These are phyloP conservation scores for Babjeviella inositovora DNA, from an alignment of 805 yeast species.

Conservation along the genomic window DNA sequence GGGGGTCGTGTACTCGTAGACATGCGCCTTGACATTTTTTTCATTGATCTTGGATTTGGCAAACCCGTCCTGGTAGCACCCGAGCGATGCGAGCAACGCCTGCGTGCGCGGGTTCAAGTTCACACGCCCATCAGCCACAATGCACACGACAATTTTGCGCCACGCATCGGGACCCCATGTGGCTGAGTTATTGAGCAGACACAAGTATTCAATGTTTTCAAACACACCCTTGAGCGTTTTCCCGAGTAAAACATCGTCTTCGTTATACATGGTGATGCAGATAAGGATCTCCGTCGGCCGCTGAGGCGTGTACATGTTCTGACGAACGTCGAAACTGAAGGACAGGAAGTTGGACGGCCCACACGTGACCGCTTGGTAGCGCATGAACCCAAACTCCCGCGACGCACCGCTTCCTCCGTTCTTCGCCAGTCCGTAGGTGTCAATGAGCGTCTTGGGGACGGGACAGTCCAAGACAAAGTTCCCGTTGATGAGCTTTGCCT, in stretches of 20 bases:
- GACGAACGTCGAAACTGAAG: conserved; percentile 68
- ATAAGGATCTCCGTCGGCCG: conserved; percentile 76
- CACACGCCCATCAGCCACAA: conserved; percentile 85
- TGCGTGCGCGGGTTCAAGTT: conserved; percentile 68
- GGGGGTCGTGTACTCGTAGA: conserved; percentile 87
- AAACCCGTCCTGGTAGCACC: conserved; percentile 90
- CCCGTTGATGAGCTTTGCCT: conserved; percentile 49
- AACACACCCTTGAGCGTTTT: conserved; percentile 83
- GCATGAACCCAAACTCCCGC: conserved; percentile 71
- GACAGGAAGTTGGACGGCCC: conserved; percentile 59
- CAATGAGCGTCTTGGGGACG: conserved; percentile 52
- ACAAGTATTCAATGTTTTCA: conserved; percentile 67
- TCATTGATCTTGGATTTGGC: conserved; percentile 86
- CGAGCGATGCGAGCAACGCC: conserved; percentile 72
- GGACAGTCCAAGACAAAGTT: conserved; percentile 83
- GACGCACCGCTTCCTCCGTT: conserved; percentile 18
- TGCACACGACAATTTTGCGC: conserved; percentile 83
- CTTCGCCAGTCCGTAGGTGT: conserved; percentile 26
- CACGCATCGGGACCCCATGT: conserved; percentile 94
- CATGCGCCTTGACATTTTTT: conserved; percentile 66
- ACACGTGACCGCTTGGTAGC: conserved; percentile 90
- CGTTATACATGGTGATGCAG: conserved; percentile 83
- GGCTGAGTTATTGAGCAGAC: conserved; percentile 39
- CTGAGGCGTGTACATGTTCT: conserved; percentile 59
- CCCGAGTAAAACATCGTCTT: conserved; percentile 68